Evolutionary conservation across 306 rosid species (phyloP).

Genomic region (Corylus americana): DNA sequence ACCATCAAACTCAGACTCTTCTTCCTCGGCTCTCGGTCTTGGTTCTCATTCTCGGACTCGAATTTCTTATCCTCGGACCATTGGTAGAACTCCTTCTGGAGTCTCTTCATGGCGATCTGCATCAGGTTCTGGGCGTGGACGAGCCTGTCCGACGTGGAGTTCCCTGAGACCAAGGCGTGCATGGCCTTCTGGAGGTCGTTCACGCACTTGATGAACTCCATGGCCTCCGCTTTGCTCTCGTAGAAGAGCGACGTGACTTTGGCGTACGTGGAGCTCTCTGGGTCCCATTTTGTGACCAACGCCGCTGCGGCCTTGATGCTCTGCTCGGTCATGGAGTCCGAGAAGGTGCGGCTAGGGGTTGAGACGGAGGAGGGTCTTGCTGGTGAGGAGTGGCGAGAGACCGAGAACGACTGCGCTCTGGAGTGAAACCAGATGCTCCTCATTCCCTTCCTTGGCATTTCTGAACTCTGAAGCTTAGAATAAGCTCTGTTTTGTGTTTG

Average conservation of each 20-base stretch:
- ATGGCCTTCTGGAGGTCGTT: constrained; percentile 65
- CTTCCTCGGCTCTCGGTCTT: too few relatives aligned
- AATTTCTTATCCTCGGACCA: too few relatives aligned
- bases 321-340: constrained; percentile 35
- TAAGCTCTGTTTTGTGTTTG: neutral
- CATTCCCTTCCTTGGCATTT: constrained; percentile 60
- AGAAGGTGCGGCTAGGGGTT: constrained; percentile 24
- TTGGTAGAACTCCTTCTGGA: constrained; percentile 73
- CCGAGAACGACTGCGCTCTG: constrained; percentile 39
- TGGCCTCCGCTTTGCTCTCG: constrained; percentile 55
- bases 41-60: too few relatives aligned
- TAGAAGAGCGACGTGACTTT: constrained; percentile 68
- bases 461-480: too few relatives aligned
- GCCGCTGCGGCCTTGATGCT: constrained; percentile 43
- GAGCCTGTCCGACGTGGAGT: constrained; percentile 47
- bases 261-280: constrained; percentile 54
- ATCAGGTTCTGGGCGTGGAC: constrained; percentile 48
- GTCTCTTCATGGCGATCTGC: constrained; percentile 71
- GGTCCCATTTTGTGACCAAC: constrained; percentile 62
- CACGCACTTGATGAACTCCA: constrained; percentile 47
- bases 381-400: constrained; percentile 26
- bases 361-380: constrained; percentile 23
- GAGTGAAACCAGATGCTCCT: constrained; percentile 46
- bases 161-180: constrained; percentile 45
- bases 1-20: too few relatives aligned